Conservation (phyloP, 805 yeast species). For the Priceomyces carsonii region DNA sequence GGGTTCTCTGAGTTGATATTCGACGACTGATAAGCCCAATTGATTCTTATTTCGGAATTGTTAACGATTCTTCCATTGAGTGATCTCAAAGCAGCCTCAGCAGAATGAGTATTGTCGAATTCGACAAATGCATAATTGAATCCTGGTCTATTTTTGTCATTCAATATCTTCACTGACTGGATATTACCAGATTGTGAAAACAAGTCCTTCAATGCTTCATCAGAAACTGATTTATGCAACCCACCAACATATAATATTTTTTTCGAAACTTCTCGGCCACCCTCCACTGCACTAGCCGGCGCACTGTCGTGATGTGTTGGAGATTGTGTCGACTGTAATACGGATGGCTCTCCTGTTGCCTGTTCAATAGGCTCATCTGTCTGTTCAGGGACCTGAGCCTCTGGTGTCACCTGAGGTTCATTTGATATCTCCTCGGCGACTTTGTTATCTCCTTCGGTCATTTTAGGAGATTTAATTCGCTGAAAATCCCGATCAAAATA, state of each 20-base stretch:
- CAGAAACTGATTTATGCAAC: conserved; percentile 63
- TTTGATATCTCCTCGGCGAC: not conserved
- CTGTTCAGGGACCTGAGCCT: not conserved
- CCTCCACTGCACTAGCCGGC: conserved; percentile 74
- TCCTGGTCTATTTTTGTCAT: conserved; percentile 73
- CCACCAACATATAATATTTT: conserved; percentile 79
- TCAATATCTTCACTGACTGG: conserved; percentile 65
- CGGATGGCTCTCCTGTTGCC: not conserved
- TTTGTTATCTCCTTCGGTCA: too few species aligned
- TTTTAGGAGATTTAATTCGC: too few species aligned
- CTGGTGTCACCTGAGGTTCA: not conserved
- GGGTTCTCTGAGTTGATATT: conserved; percentile 46
- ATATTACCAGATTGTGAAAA: conserved; percentile 65
- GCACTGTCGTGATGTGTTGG: conserved; percentile 14
- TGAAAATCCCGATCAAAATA: too few species aligned
- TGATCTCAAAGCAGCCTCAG: conserved; percentile 60
- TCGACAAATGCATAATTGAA: conserved; percentile 85
- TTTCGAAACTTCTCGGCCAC: conserved; percentile 78
- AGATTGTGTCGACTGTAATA: conserved; percentile 1
- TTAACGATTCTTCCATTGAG: conserved; percentile 61
- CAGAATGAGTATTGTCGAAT: conserved; percentile 57
- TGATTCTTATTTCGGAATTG: conserved; percentile 59
- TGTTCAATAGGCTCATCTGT: conserved; percentile 5
- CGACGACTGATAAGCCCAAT: conserved; percentile 85
- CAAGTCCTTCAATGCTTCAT: conserved; percentile 59